Base-by-base conservation (phyloP, 208 protist species). In the Ichthyophonus hoferi region DNA sequence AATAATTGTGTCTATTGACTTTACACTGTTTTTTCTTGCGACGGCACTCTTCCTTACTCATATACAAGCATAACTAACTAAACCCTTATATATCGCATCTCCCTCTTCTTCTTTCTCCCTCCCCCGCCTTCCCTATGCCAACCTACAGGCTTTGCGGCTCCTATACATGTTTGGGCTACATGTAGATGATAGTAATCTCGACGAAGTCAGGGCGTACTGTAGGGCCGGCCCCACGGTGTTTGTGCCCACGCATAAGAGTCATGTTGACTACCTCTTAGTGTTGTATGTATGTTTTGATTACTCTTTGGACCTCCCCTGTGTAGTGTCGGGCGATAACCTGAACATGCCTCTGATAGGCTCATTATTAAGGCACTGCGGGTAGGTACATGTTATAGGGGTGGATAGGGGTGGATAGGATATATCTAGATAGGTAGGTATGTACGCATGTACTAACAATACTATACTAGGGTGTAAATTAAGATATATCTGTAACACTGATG, bases 251-350 rank as follows among this genome's bases (percentile, higher is more conserved):
- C 92, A 94, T 78, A 87, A 90, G 37, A 87, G 42, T 37, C 89
- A 94, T 78, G 79, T 94, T 12, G 92, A 94, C 88, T 94, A 90
- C 58, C 83, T 94, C 17, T 86, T 94, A 42, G 34, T 94, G 3
- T 79, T 86, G 40, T 93, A 91, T 79, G 58, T 94, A 33, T 90
- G 83, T 40, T 92, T 88, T 86, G 76, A 41, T n/a, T 43, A 88
- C 58, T 42, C 90, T 31, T 43, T 94, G 1, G 87, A 90, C 1
- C 33, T 94, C 1, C 92, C 92, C 41, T 78, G 81, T 78, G 87
- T 94, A 34, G 89, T 83, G 12, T 87, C 91, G 2, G 92, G 92
- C 17, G 88, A 93, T 37, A 90, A 94, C 79, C 78, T 94, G 14
- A 89, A 89, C 33, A 83, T 89, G 58, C 86, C 86, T 76, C 33